These are phyloP conservation scores for Colletotrichum liaoningense DNA, from an alignment of 2,329 filamentous ascomycete genomes.

Conservation along the genomic window DNA sequence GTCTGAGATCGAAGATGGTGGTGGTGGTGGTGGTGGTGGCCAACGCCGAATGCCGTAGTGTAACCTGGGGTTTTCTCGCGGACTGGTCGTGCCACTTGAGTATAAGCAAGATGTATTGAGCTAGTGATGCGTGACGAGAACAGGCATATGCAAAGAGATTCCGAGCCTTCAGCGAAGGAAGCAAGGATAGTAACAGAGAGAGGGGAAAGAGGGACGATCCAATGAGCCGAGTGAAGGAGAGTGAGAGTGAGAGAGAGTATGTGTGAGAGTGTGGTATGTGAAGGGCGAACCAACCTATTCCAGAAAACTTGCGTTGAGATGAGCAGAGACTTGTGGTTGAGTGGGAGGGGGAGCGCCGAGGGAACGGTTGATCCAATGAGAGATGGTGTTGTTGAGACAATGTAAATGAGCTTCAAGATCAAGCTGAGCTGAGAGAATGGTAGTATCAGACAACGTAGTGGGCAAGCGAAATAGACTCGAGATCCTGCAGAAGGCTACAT, in stretches of 20 bases:
- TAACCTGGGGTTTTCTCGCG: constrained; percentile 5
- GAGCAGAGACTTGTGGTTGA: constrained; percentile 15
- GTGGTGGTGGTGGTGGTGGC: neutral
- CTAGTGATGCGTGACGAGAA: neutral
- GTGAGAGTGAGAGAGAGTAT: neutral
- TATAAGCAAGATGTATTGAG: neutral
- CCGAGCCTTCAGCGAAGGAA: constrained; percentile 3
- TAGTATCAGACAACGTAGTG: neutral
- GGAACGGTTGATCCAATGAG: neutral
- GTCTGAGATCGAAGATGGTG: neutral
- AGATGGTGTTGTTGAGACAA: constrained; percentile 1
- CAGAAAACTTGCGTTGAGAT: constrained; percentile 15
- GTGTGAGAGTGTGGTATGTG: neutral
- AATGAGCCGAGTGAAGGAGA: neutral
- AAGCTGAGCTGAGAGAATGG: neutral
- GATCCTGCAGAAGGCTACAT: constrained; percentile 5
- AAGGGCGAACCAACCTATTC: constrained; percentile 3
- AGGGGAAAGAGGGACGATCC: neutral
- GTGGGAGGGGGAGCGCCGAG: neutral
- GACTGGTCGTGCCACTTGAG: neutral
- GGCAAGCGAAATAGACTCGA: neutral
- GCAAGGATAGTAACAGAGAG: too few relatives aligned
- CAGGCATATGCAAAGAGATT: constrained; percentile 1
- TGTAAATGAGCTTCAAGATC: neutral
- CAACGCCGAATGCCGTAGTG: constrained; percentile 19